Percentiles rank a stretch among this genome's conserved stretches.
Evolutionary conservation across 2,329 filamentous ascomycete species (phyloP).

Genomic region (Curvularia verruculosa): DNA sequence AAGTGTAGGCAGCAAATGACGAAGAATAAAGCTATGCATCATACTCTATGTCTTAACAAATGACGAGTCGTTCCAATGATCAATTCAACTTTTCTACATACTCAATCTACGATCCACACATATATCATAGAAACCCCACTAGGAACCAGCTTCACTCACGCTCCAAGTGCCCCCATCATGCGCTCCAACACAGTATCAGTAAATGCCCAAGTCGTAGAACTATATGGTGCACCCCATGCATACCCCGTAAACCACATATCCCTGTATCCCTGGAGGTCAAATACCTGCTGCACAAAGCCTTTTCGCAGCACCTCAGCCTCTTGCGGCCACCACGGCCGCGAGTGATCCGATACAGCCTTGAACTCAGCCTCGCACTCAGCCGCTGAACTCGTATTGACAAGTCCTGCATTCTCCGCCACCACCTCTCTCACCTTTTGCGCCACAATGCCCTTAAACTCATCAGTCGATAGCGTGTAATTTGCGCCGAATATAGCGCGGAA

Average conservation of each 20-base stretch:
- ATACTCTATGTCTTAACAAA: no score
- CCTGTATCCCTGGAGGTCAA: constrained; percentile 27
- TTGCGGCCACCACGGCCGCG: constrained; percentile 18
- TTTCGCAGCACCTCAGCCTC: constrained; percentile 12
- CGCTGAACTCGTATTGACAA: constrained; percentile 1
- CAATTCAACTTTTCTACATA: no score
- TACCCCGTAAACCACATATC: constrained; percentile 30
- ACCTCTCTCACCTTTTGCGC: constrained; percentile 10
- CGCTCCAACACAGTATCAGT: constrained; percentile 26
- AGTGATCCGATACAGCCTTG: constrained; percentile 25
- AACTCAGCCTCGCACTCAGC: constrained; percentile 18
- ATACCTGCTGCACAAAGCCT: constrained; percentile 31
- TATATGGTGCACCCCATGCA: constrained; percentile 26
- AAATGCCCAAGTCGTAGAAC: constrained; percentile 30
- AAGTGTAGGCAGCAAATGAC: neutral
- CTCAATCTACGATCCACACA: no score
- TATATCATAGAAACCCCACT: no score
- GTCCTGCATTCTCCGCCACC: constrained; percentile 7
- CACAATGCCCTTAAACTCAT: constrained; percentile 14
- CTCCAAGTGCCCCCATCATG: constrained; percentile 9
- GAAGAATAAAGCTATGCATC: neutral
- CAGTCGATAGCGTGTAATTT: constrained; percentile 16
- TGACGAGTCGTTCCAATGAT: no score
- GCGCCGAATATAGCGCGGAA: constrained; percentile 27
- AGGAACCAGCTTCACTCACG: no score